phyloP scores from a whole-genome alignment of 768 basidiomycete genomes.

The Mrakia blollopis region DNA sequence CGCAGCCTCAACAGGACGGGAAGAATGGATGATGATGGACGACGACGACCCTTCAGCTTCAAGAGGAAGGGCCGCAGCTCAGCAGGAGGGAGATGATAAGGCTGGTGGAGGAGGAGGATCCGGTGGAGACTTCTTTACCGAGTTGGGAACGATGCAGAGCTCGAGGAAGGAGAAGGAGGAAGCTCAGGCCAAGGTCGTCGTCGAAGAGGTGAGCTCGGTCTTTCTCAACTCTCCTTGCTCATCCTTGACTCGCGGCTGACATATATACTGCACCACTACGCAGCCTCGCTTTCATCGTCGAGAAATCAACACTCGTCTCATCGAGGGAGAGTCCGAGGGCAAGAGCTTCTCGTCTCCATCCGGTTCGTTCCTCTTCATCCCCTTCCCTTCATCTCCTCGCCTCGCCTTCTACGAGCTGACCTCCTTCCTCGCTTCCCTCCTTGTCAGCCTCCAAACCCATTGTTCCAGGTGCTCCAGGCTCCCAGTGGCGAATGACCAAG shows the following conservation, averaged over 20 bases:
- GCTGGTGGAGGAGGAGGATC: conserved; percentile 53
- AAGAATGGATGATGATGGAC: conserved; percentile 79
- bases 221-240: background rate
- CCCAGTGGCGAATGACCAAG: conserved; percentile 97
- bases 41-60: conserved; percentile 37
- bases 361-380: conserved; percentile 49
- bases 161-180: conserved; percentile 55
- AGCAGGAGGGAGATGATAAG: conserved; percentile 44
- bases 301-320: conserved; percentile 46
- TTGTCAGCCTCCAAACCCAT: conserved; percentile 52
- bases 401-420: background rate
- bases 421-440: conserved; percentile 38
- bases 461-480: conserved; percentile 84
- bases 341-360: conserved; percentile 13
- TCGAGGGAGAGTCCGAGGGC: conserved; percentile 41
- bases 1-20: conserved; percentile 56
- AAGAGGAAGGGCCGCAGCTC: conserved; percentile 5
- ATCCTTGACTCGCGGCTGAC: background rate
- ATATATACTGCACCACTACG: background rate
- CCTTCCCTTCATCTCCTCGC: background rate
- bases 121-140: conserved; percentile 91
- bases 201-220: conserved; percentile 65
- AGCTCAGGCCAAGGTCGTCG: conserved; percentile 57
- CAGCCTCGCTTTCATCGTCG: conserved; percentile 41
- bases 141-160: conserved; percentile 64